Base-by-base conservation (phyloP, 179 eudicot genomes). In the Silene vulgaris region DNA sequence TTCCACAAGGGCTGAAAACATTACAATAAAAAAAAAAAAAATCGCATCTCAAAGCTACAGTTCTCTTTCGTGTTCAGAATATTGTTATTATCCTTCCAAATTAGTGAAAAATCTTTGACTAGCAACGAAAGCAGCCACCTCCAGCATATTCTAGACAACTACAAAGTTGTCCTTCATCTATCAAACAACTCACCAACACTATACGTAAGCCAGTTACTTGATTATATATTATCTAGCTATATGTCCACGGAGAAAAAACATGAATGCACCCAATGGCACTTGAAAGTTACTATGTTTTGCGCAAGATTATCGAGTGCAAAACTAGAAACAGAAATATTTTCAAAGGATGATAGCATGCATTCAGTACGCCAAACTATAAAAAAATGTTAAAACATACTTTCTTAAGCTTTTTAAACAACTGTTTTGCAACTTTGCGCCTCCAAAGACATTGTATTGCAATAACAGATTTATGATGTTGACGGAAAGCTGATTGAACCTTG, bases 391-490 rank as follows among this genome's bases (percentile, higher is more conserved):
- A 20, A 66, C 79, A 83, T 74, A 95, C 99, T 88, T 89, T 80
- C 80, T 89, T 96, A 79, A 96, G 98, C 86, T 80, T 82, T 77
- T 82, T 83, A 9, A 96, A 80, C 75, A 87, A 86, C 80, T 88
- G 87, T 78, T 84, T 87, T 48, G 99, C 99, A 86, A 87, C 70
- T 78, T 85, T 91, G 80, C 80, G 84, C 85, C 97, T 89, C 99
- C 97, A 96, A 61, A 85, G 88, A 83, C 96, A 80, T 75, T 93
- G 99, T 73, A 93, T 80, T 35, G 89, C 89, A 78, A 91, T 81
- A 79, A 96, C 87, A 71, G 90, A 85, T 77, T 86, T 80, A 76
- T 86, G 93, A 72, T 90, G 85, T 75, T 82, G 84, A 77, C 80
- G 86, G 80, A 87, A 88, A 76, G 86, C 80, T 69, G 88, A 81